Evolutionary conservation across 1,284 basidiomycete species (phyloP).

Genomic region (Leccinum colubrinum): DNA sequence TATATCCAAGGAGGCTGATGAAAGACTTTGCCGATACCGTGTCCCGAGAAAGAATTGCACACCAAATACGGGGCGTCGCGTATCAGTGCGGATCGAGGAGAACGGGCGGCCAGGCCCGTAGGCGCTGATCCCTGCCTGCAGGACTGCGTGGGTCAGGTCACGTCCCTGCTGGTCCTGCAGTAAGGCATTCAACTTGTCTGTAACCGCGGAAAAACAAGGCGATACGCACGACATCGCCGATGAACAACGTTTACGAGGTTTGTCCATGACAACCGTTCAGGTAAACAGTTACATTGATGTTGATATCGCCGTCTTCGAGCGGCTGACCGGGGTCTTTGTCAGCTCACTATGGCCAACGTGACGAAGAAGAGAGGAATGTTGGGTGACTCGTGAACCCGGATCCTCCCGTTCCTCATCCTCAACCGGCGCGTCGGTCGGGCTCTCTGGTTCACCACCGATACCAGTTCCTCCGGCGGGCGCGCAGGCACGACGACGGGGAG

Average conservation of each 20-base stretch:
- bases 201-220: neutral
- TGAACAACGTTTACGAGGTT: slow-evolving; percentile 77
- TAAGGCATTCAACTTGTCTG: neutral
- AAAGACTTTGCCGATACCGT: slow-evolving; percentile 86
- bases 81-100: slow-evolving; percentile 64
- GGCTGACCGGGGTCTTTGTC: slow-evolving; percentile 53
- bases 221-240: slow-evolving; percentile 66
- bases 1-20: slow-evolving; percentile 85
- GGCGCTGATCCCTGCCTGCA: slow-evolving; percentile 68
- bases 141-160: slow-evolving; percentile 67
- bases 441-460: too few species aligned
- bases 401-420: too few species aligned
- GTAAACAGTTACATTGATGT: slow-evolving; percentile 83
- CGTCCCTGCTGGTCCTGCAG: slow-evolving; percentile 63
- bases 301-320: slow-evolving; percentile 76
- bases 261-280: slow-evolving; percentile 83
- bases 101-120: slow-evolving; percentile 80
- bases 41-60: slow-evolving; percentile 77
- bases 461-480: too few species aligned
- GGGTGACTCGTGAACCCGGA: too few species aligned
- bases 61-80: slow-evolving; percentile 53
- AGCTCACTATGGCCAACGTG: neutral
- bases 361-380: too few species aligned
- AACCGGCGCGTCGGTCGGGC: too few species aligned
- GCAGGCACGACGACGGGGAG: too few species aligned